Evolutionary conservation across 2,329 filamentous ascomycete species (phyloP), one percentile per base, ranked within the genome.

Genomic region (Fusarium siculi): DNA sequence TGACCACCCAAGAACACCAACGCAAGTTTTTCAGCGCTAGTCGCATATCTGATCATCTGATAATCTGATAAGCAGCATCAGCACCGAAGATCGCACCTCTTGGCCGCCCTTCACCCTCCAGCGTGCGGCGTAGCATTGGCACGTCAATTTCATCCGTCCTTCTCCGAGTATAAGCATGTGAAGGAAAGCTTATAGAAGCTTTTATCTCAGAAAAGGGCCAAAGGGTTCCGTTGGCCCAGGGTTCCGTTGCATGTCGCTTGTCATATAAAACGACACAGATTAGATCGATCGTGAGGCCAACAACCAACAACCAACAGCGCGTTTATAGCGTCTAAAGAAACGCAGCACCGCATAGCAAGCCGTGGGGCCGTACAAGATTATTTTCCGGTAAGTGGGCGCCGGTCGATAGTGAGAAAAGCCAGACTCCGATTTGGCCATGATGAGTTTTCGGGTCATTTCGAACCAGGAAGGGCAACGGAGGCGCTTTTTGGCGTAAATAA

Each of bases 51-150:
- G 57, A 50, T 62, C 43, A 67, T 68, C 66, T 68, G 63, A 68
- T 68, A 53, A 68, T 66, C 65, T 67, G 66, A 68, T 67, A 67
- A 67, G 58, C 32, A 66, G 21, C 18, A 55, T 46, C 54, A 54
- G 28, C 43, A 57, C 40, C 14, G 28, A 40, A 61, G 62, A 66
- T 60, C 47, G 56, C 34, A 37, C 53, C 16, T 25, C 44, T 55
- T 36, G n/a, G 30, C 54, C 56, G 30, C 42, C 36, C 55, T 37
- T 39, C 30, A 39, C 40, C 19, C 49, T 25, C 15, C 40, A 36
- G 25, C 23, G n/a, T 43, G 54, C 30, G 62, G 62, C 55, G 59
- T 58, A 67, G 66, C 37, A 32, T 54, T 40, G 47, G n/a, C 43
- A 34, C 39, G 14, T 16, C 36, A 21, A 39, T 42, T 7, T 30